These are phyloP conservation scores for Ammopiptanthus mongolicus DNA, from an alignment of 306 rosid genomes.

Conservation along the genomic window DNA sequence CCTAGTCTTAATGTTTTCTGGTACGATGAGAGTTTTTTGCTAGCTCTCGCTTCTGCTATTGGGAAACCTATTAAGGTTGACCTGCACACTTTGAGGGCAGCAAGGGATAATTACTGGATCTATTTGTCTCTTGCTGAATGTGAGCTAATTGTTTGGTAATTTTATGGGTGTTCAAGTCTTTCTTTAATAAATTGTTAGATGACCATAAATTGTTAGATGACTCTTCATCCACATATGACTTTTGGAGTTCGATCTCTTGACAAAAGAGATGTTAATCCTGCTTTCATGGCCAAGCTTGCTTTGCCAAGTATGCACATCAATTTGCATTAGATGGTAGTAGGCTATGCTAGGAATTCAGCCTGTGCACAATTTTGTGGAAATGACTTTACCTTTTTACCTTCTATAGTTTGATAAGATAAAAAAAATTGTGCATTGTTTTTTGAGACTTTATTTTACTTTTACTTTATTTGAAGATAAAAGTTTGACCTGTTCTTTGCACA, in stretches of 20 bases:
- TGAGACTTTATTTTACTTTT: not conserved
- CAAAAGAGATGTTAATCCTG: slow-evolving; percentile 52
- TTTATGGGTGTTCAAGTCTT: not conserved
- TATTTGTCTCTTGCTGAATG: slow-evolving; percentile 4
- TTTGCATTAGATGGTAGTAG: slow-evolving; percentile 11
- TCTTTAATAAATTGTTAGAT: slow-evolving; percentile 4
- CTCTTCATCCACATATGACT: slow-evolving; percentile 48
- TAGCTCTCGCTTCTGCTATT: too few relatives aligned
- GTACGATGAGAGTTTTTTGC: too few relatives aligned
- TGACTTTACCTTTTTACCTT: not conserved
- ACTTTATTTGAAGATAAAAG: too few relatives aligned
- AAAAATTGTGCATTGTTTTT: not conserved
- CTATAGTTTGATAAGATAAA: not conserved
- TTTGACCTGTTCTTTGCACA: too few relatives aligned
- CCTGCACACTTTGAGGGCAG: too few relatives aligned
- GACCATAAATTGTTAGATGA: too few relatives aligned
- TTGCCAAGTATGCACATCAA: slow-evolving; percentile 76
- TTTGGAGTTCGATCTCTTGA: slow-evolving; percentile 77
- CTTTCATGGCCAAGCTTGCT: slow-evolving; percentile 80
- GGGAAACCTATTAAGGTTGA: too few relatives aligned
- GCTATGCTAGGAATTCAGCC: not conserved
- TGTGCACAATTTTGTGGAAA: not conserved
- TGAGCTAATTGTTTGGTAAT: slow-evolving; percentile 1
- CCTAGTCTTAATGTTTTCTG: too few relatives aligned
- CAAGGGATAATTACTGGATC: slow-evolving; percentile 25